Evolutionary conservation across 495 filamentous ascomycete genomes (phyloP), one percentile per base, ranked within the genome.

Genomic region (Aspergillus asperescens): DNA sequence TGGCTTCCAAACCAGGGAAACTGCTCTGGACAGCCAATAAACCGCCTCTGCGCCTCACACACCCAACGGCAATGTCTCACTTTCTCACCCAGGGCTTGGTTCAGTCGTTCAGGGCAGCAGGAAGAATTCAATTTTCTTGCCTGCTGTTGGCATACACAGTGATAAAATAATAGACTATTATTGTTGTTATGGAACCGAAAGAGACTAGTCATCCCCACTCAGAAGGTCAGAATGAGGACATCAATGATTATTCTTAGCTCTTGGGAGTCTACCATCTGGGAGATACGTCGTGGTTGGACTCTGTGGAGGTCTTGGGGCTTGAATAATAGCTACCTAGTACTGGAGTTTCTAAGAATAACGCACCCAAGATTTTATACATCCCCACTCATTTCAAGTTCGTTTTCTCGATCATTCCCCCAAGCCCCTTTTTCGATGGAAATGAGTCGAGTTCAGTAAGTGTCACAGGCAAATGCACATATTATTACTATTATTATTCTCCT

Each of bases 21-120:
- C 61, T 60, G 53, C 55, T 63, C 51, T 56, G 45, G 60, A 51
- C 50, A 51, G 57, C 61, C 61, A 63, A 60, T 59, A 47, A 60
- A 45, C 48, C 45, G 48, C 19, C 47, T 56, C 57, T 60, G 49
- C 61, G 51, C 61, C 61, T 64, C 55, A 52, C 48, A 63, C 53
- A 35, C 57, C 45, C 48, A 47, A 56, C 48, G 50, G 50, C 42
- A 35, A 57, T 64, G 62, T 64, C 56, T 64, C 62, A 64, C 57
- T 42, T 45, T 50, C 46, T 44, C 29, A 51, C 49, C 41, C 43
- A 28, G 35, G 35, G 23, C 51, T 38, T 29, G 16, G 41, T 22
- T 38, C 18, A 28, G n/a, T 15, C 7, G 9, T 20, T 9, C 19
- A 32, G 22, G 38, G 44, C 48, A 42, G 13, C 24, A 44, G 18